A percentile compares a stretch with the other conserved stretches of the same genome.
Evolutionary conservation across 2,329 filamentous ascomycete genomes (phyloP).

Genomic region (Fusarium brachygibbosum): DNA sequence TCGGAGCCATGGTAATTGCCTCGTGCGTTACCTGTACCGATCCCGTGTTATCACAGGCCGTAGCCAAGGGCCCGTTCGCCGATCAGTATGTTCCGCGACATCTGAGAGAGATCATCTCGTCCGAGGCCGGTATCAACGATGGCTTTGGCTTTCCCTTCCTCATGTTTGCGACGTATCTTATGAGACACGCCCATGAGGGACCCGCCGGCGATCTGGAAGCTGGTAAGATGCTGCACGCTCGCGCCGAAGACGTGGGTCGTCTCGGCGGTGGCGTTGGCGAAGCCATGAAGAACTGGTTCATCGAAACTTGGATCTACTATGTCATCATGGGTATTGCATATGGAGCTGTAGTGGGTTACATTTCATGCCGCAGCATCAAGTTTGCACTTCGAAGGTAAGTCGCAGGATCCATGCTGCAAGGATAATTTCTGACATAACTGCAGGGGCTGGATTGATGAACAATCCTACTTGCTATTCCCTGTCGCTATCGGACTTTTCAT

Average conservation of each 20-base stretch:
- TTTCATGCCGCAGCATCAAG: slow-evolving; percentile 62
- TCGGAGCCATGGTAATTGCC: slow-evolving; percentile 69
- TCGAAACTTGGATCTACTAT: slow-evolving; percentile 72
- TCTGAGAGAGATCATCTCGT: slow-evolving; percentile 72
- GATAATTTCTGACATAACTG: background rate
- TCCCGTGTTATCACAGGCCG: slow-evolving; percentile 24
- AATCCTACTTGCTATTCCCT: slow-evolving; percentile 67
- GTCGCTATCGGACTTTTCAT: slow-evolving; percentile 68
- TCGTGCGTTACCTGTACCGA: slow-evolving; percentile 72
- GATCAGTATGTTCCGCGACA: slow-evolving; percentile 71
- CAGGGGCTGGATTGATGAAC: slow-evolving; percentile 68
- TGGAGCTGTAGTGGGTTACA: slow-evolving; percentile 65
- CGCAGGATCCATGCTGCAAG: background rate
- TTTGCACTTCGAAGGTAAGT: slow-evolving; percentile 55
- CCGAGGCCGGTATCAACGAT: slow-evolving; percentile 73
- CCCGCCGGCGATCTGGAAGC: background rate
- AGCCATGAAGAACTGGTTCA: slow-evolving; percentile 68
- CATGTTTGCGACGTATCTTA: slow-evolving; percentile 52
- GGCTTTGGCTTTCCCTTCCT: slow-evolving; percentile 74
- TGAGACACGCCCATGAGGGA: slow-evolving; percentile 18
- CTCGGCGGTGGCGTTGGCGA: slow-evolving; percentile 65
- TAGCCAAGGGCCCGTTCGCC: slow-evolving; percentile 58
- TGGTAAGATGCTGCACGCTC: slow-evolving; percentile 30
- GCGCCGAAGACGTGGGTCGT: slow-evolving; percentile 59
- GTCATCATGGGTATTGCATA: slow-evolving; percentile 67